phyloP scores from a whole-genome alignment of 441 rosid genomes.

The Populus tomentosa region DNA sequence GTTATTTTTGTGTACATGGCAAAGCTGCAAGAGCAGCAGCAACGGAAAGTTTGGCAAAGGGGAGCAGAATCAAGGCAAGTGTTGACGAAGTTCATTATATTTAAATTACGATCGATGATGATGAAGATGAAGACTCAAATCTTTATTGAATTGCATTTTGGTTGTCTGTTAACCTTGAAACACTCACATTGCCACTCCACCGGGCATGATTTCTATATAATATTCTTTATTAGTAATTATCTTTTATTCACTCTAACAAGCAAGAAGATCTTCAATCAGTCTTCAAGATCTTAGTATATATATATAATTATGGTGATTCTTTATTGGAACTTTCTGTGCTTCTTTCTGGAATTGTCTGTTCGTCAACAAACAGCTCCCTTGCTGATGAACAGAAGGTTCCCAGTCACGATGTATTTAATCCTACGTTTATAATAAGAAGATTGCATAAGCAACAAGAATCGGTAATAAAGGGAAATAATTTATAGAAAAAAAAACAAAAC shows the following conservation, averaged over 20 bases:
- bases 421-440: neutral
- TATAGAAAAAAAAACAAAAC: neutral
- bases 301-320: neutral
- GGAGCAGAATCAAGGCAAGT: neutral
- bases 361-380: slow-evolving; percentile 17
- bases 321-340: neutral
- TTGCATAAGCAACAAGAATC: neutral
- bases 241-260: neutral
- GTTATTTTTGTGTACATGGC: neutral
- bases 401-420: neutral
- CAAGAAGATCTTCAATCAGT: neutral
- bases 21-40: neutral
- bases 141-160: neutral
- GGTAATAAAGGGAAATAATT: neutral
- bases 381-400: neutral
- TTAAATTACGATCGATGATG: neutral
- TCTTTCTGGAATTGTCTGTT: slow-evolving; percentile 6
- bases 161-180: slow-evolving; percentile 9
- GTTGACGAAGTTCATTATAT: neutral
- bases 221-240: neutral
- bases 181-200: neutral
- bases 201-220: neutral
- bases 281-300: no score
- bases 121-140: neutral
- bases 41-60: neutral